A percentile compares a stretch with the other conserved stretches of the same genome.
Evolutionary conservation across 2,329 filamentous ascomycete species (phyloP).

Genomic region (Alternaria panax): DNA sequence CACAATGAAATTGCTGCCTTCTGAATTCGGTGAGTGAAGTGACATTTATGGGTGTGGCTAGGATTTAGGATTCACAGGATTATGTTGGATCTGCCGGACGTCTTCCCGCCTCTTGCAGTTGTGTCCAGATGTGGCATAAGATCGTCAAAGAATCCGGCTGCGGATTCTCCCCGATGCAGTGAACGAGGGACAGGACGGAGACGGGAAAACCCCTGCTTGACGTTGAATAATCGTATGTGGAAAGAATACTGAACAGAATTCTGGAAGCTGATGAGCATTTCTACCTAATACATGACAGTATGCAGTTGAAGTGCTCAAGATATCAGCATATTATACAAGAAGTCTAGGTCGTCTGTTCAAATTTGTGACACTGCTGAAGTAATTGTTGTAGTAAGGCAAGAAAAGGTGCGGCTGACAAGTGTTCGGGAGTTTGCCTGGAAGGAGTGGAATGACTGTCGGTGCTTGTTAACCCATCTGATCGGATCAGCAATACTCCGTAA

Average conservation of each 20-base stretch:
- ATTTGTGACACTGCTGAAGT: not conserved
- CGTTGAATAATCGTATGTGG: too few relatives aligned
- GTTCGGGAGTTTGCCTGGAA: too few relatives aligned
- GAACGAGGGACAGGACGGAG: not conserved
- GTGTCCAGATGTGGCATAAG: not conserved
- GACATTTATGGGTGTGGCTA: not conserved
- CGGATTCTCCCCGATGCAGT: not conserved
- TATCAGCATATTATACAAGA: not conserved
- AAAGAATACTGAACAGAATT: too few relatives aligned
- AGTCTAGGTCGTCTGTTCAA: not conserved
- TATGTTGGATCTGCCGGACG: not conserved
- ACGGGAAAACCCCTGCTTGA: not conserved
- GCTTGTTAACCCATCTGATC: not conserved
- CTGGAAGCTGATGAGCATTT: too few relatives aligned
- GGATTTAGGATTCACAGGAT: not conserved
- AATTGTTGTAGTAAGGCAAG: not conserved
- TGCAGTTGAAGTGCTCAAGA: not conserved
- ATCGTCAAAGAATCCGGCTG: not conserved
- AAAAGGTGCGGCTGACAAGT: too few relatives aligned
- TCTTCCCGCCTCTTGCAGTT: not conserved
- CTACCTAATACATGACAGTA: not conserved
- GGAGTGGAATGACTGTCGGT: not conserved
- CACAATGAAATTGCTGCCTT: not conserved
- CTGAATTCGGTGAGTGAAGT: not conserved
- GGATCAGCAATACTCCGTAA: not conserved